Conservation (phyloP, 768 basidiomycete species). For the Pleurotus salmoneostramineus region DNA sequence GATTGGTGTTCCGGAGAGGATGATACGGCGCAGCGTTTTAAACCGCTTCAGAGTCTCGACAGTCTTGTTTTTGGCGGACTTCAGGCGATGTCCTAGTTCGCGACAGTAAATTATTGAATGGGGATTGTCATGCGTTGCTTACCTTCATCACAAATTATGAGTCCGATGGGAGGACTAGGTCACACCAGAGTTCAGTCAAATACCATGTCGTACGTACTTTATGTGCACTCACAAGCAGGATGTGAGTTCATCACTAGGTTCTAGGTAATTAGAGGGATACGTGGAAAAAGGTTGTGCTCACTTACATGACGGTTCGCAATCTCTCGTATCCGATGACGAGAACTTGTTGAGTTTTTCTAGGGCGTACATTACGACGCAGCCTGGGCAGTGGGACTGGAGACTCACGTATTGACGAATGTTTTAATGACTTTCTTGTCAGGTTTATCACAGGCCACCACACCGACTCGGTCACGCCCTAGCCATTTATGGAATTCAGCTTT, state of each 20-base stretch:
- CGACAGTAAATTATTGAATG: background rate
- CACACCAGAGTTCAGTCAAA: too few relatives aligned
- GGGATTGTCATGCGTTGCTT: background rate
- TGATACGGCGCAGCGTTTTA: slow-evolving; percentile 72
- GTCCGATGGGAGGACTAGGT: slow-evolving; percentile 79
- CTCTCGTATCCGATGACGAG: slow-evolving; percentile 95
- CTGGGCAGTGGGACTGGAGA: background rate
- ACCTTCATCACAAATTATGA: slow-evolving; percentile 97
- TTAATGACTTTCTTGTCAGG: slow-evolving; percentile 46
- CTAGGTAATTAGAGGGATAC: background rate
- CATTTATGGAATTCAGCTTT: slow-evolving; percentile 94
- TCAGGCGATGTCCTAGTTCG: slow-evolving; percentile 77
- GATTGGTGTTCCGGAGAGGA: slow-evolving; percentile 94
- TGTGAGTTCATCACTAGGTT: slow-evolving; percentile 46
- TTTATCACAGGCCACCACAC: slow-evolving; percentile 43
- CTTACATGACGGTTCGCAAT: slow-evolving; percentile 77
- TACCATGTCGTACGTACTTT: too few relatives aligned
- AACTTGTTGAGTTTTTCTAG: slow-evolving; percentile 74
- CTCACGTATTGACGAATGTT: slow-evolving; percentile 73
- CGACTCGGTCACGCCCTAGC: slow-evolving; percentile 42
- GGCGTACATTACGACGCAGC: background rate
- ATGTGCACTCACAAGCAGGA: slow-evolving; percentile 54
- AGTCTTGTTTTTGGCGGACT: slow-evolving; percentile 89
- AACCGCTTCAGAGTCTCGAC: slow-evolving; percentile 81
- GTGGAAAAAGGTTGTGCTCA: slow-evolving; percentile 6